These are phyloP conservation scores for Tolypocladium ovalisporum DNA, from an alignment of 2,329 filamentous ascomycete genomes.

Conservation along the genomic window DNA sequence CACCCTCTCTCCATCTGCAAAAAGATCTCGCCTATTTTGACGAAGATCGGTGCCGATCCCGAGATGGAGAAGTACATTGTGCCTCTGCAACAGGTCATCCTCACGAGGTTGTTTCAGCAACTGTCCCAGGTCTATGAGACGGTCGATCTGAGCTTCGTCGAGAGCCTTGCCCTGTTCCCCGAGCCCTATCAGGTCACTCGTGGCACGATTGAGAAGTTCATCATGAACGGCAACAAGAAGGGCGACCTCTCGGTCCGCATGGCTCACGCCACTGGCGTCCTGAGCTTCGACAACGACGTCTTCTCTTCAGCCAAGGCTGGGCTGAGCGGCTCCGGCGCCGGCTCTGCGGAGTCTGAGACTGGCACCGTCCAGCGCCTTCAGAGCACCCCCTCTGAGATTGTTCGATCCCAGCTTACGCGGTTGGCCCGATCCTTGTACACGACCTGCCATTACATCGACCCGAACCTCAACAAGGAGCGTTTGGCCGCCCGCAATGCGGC, in stretches of 20 bases:
- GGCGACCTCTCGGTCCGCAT: conserved; percentile 93
- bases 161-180: conserved; percentile 88
- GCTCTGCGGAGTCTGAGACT: conserved; percentile 77
- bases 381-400: conserved; percentile 95
- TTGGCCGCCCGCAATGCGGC: conserved; percentile 70
- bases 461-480: conserved; percentile 73
- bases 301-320: conserved; percentile 94
- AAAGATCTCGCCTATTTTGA: conserved; percentile 94
- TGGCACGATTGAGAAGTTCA: conserved; percentile 96
- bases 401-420: conserved; percentile 85
- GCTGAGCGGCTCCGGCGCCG: conserved; percentile 71
- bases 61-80: conserved; percentile 97
- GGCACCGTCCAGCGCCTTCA: conserved; percentile 88
- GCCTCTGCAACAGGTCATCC: conserved; percentile 94
- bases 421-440: conserved; percentile 85
- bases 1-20: conserved; percentile 97
- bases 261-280: conserved; percentile 86
- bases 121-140: conserved; percentile 98
- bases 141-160: conserved; percentile 86
- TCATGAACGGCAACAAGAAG: conserved; percentile 99
- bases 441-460: conserved; percentile 92
- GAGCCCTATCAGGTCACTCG: conserved; percentile 90
- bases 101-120: conserved; percentile 97
- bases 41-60: conserved; percentile 82
- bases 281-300: conserved; percentile 96